Evolutionary conservation across 2,329 filamentous ascomycete genomes (phyloP).

Genomic region (Aspergillus piperis): DNA sequence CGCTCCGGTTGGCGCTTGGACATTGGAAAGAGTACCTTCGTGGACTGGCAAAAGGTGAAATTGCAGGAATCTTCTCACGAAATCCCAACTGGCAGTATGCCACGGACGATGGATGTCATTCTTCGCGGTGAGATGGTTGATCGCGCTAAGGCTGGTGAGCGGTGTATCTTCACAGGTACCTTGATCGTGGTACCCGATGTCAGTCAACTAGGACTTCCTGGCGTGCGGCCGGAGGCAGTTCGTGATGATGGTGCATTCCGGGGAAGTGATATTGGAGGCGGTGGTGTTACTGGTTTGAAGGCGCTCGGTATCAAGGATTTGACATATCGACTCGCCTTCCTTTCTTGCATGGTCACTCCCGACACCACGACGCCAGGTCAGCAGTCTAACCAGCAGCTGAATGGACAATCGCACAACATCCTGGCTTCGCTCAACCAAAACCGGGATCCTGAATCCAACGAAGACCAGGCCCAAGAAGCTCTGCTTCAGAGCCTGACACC

Average conservation of each 20-base stretch:
- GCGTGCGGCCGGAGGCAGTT: conserved; percentile 77
- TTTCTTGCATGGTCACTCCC: conserved; percentile 92
- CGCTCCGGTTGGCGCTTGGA: conserved; percentile 94
- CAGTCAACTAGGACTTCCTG: conserved; percentile 88
- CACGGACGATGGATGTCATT: conserved; percentile 95
- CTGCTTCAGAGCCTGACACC: conserved; percentile 83
- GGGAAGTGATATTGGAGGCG: conserved; percentile 77
- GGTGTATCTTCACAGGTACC: conserved; percentile 95
- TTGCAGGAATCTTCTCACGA: conserved; percentile 98
- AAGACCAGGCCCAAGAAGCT: conserved; percentile 84
- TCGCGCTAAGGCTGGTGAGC: conserved; percentile 93
- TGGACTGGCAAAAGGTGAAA: conserved; percentile 98
- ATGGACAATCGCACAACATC: conserved; percentile 78
- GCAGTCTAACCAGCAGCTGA: conserved; percentile 66
- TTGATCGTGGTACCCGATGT: conserved; percentile 97
- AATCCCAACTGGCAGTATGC: conserved; percentile 98
- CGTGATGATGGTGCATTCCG: conserved; percentile 78
- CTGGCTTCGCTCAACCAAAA: conserved; percentile 78
- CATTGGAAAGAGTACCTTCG: conserved; percentile 93
- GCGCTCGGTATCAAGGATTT: conserved; percentile 91
- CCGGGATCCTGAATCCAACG: conserved; percentile 67
- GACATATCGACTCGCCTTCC: conserved; percentile 93
- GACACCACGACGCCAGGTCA: conserved; percentile 81
- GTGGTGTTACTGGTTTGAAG: conserved; percentile 84
- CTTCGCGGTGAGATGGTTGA: conserved; percentile 96